phyloP scores from a whole-genome alignment of 768 basidiomycete genomes.

The Fomitopsis serialis region DNA sequence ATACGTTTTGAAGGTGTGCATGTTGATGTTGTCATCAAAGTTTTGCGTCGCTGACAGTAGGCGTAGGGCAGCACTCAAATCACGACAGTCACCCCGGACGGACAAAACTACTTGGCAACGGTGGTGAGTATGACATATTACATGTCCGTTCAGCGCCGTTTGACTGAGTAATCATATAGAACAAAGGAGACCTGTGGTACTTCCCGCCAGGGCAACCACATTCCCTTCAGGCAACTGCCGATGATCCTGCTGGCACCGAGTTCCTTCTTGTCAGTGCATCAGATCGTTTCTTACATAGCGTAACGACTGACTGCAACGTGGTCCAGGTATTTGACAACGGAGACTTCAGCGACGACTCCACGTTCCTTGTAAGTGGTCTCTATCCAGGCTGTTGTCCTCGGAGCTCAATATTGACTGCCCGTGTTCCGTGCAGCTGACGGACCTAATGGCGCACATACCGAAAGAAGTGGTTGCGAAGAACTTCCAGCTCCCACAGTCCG shows the following conservation, averaged over 20 bases:
- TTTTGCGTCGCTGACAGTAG: neutral
- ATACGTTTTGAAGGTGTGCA: slow-evolving; percentile 28
- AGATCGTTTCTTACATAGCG: slow-evolving; percentile 9
- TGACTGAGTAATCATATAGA: slow-evolving; percentile 5
- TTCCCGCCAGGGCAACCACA: slow-evolving; percentile 34
- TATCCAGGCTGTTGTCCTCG: neutral
- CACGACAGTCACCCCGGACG: slow-evolving; percentile 41
- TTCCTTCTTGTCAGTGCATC: slow-evolving; percentile 17
- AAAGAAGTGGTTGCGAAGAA: slow-evolving; percentile 52
- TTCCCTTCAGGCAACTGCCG: slow-evolving; percentile 28
- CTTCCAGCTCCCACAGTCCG: slow-evolving; percentile 35
- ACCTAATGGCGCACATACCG: slow-evolving; percentile 52
- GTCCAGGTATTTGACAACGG: slow-evolving; percentile 36
- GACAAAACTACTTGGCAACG: slow-evolving; percentile 43
- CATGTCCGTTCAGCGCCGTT: neutral
- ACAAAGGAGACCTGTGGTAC: slow-evolving; percentile 28
- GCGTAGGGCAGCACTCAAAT: slow-evolving; percentile 25
- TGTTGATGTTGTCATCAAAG: neutral
- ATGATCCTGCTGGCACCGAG: slow-evolving; percentile 18
- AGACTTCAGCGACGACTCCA: slow-evolving; percentile 27
- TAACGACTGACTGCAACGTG: neutral
- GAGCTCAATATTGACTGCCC: neutral
- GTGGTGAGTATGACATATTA: slow-evolving; percentile 6
- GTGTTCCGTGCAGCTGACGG: slow-evolving; percentile 34
- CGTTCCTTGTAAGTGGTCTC: slow-evolving; percentile 30